Base-by-base conservation (phyloP, 805 yeast genomes). In the Pichia insulana region DNA sequence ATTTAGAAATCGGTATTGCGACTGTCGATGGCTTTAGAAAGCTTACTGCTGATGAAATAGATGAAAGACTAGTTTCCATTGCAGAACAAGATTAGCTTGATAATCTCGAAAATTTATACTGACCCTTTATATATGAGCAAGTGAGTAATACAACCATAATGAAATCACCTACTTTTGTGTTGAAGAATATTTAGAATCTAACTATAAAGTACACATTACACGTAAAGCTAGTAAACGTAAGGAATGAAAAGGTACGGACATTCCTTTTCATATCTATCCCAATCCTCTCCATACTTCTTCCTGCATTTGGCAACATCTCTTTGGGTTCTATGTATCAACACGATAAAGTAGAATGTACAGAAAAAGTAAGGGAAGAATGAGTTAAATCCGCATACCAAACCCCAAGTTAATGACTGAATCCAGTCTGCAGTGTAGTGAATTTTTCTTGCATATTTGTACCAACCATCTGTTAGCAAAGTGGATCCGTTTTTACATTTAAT, bases 301-400 rank as follows among this genome's bases (percentile, higher is more conserved):
- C 71, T 74, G 65, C 97, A 87, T 63, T 90, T 87, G 49, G 78
- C 74, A 51, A 80, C 75, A 67, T 92, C 98, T 68, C 98, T 82
- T 50, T 70, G 61, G 34, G 95, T 87, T 65, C 98, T 81, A 66
- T 92, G 98, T 36, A 80, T 63, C 60, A 92, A 76, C 48, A 88
- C 96, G 53, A 81, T 66, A 48, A 88, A 76, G 78, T 87, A 92
- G 69, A 92, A 92, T 18, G 70, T 68, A 4, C 98, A 97, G 78
- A 83, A 90, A 66, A 92, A 92, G 90, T 95, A 92, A 35, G 97
- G 96, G 70, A 90, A 78, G 39, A 89, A 84, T 3, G 96, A 84
- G 27, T 70, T 71, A 62, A 81, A 79, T 1, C 98, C 98, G 63
- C 96, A 87, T 48, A 80, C 74, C 47, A 92, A 71, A 5, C 90